phyloP scores from a whole-genome alignment of 2,329 filamentous ascomycete species.

The Trichophyton rubrum region DNA sequence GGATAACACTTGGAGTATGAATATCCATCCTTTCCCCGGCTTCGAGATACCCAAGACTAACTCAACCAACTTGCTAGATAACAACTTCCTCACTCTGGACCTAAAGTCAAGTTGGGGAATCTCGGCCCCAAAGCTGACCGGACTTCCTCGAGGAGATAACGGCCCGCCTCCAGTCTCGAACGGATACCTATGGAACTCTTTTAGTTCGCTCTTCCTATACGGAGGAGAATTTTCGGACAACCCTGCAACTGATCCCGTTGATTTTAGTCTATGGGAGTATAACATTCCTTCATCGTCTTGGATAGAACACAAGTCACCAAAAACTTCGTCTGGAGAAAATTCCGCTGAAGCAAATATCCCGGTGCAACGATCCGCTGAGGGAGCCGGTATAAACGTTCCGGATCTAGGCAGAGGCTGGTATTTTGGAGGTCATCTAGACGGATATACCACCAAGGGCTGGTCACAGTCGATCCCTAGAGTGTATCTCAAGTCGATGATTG shows the following conservation, averaged over 20 bases:
- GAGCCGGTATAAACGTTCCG: conserved; percentile 57
- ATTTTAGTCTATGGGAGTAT: conserved; percentile 59
- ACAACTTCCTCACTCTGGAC: conserved; percentile 60
- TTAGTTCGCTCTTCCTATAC: conserved; percentile 57
- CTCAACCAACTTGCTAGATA: conserved; percentile 36
- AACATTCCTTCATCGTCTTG: conserved; percentile 47
- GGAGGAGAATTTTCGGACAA: conserved; percentile 60
- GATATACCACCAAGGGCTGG: conserved; percentile 53
- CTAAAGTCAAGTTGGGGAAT: conserved; percentile 61
- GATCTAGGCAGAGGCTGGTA: conserved; percentile 62
- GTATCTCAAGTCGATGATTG: conserved; percentile 61
- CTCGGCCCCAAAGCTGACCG: conserved; percentile 48
- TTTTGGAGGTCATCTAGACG: conserved; percentile 65
- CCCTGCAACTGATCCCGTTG: conserved; percentile 43
- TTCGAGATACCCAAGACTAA: not conserved
- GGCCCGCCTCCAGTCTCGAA: conserved; percentile 60
- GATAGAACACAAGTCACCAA: conserved; percentile 50
- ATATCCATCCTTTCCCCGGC: not conserved
- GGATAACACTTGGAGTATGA: conserved; percentile 56
- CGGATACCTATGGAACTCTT: conserved; percentile 65
- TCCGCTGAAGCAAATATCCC: conserved; percentile 44
- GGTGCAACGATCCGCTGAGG: conserved; percentile 60
- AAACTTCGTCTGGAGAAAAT: conserved; percentile 51
- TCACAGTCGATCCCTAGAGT: conserved; percentile 50
- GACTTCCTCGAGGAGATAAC: conserved; percentile 47